Evolutionary conservation across 192 early-diverging fungal species (phyloP).

Genomic region (Pilaira anomala): DNA sequence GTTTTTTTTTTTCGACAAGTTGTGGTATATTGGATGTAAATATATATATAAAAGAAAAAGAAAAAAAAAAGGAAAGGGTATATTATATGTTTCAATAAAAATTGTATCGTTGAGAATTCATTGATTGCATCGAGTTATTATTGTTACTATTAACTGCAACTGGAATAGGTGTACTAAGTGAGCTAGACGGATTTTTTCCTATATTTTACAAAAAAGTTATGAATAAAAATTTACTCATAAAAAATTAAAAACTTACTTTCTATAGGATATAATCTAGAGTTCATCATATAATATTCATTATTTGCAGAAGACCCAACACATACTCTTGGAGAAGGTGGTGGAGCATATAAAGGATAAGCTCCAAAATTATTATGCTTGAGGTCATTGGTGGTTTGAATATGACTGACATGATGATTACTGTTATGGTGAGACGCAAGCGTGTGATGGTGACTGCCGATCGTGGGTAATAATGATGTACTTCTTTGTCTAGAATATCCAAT

Average conservation of each 20-base stretch:
- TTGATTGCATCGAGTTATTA: too few species aligned
- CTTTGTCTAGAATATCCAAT: slow-evolving; percentile 15
- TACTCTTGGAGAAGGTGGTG: slow-evolving; percentile 6
- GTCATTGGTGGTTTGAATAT: too few species aligned
- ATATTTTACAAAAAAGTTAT: neutral
- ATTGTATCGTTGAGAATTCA: too few species aligned
- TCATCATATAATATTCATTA: neutral
- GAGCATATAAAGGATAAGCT: neutral
- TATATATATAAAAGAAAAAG: too few species aligned
- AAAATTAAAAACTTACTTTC: slow-evolving; percentile 9
- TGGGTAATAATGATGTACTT: slow-evolving; percentile 10
- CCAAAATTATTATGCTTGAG: slow-evolving; percentile 5
- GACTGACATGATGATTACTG: neutral
- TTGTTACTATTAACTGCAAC: neutral
- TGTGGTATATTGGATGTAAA: too few species aligned
- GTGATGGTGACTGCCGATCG: neutral
- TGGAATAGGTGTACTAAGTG: slow-evolving; percentile 11
- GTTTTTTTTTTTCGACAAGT: too few species aligned
- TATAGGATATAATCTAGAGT: slow-evolving; percentile 3
- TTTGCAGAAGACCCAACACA: neutral
- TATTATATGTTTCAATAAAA: too few species aligned
- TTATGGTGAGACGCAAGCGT: neutral
- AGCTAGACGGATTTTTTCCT: slow-evolving; percentile 10
- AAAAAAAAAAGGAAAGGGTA: too few species aligned
- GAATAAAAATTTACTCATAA: neutral